Percentiles rank a stretch among this genome's conserved stretches.
These are phyloP conservation scores for Eucalyptus tenuipes DNA, from an alignment of 345 rosid genomes.

Conservation along the genomic window DNA sequence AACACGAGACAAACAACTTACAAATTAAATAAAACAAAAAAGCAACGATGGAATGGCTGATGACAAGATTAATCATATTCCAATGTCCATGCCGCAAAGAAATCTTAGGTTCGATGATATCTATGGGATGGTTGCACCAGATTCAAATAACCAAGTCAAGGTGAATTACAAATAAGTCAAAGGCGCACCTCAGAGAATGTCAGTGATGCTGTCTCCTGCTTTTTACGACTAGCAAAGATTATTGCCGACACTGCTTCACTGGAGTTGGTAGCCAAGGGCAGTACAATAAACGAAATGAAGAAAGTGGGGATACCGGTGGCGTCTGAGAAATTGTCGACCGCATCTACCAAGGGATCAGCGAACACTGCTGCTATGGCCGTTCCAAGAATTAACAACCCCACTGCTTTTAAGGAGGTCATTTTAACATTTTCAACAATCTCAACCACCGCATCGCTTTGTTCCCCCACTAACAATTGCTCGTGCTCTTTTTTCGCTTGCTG, in stretches of 20 bases:
- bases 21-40: not conserved
- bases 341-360: slow-evolving; percentile 94
- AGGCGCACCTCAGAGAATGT: slow-evolving; percentile 85
- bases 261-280: slow-evolving; percentile 90
- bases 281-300: slow-evolving; percentile 84
- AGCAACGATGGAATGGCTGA: not conserved
- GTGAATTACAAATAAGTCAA: not conserved
- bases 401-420: slow-evolving; percentile 59
- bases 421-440: slow-evolving; percentile 34
- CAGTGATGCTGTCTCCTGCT: slow-evolving; percentile 64
- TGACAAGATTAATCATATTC: not conserved
- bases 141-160: not conserved
- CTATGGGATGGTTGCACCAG: not conserved
- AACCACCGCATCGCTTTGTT: slow-evolving; percentile 25
- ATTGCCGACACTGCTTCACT: slow-evolving; percentile 96
- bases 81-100: not conserved
- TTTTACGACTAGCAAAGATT: slow-evolving; percentile 75
- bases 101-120: not conserved
- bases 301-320: slow-evolving; percentile 94
- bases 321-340: slow-evolving; percentile 76
- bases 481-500: slow-evolving; percentile 66
- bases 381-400: slow-evolving; percentile 49
- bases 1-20: not conserved
- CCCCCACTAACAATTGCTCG: slow-evolving; percentile 28
- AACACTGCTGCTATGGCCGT: slow-evolving; percentile 82